Evolutionary conservation across 352 stramenopile species (phyloP).

Genomic region (Phytophthora lateralis): DNA sequence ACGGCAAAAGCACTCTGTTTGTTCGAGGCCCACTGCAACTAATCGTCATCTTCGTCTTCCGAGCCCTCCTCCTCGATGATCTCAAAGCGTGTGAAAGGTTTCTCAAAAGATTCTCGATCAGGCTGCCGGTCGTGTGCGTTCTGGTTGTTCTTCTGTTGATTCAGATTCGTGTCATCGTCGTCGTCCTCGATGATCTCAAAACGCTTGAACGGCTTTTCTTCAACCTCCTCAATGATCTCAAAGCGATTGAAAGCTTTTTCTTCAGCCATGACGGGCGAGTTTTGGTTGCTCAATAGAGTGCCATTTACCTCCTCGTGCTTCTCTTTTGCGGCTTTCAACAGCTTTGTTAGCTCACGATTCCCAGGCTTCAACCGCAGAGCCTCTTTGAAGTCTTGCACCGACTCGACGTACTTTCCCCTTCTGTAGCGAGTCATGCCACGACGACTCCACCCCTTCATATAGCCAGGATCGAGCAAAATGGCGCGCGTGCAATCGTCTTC

Average conservation of each 20-base stretch:
- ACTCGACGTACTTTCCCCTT: slow-evolving; percentile 86
- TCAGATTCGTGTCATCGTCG: slow-evolving; percentile 3
- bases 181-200: slow-evolving; percentile 75
- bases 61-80: slow-evolving; percentile 57
- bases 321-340: slow-evolving; percentile 72
- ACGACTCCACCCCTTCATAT: slow-evolving; percentile 87
- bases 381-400: slow-evolving; percentile 81
- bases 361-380: slow-evolving; percentile 66
- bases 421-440: slow-evolving; percentile 89
- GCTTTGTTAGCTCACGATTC: slow-evolving; percentile 78
- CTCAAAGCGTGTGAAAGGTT: slow-evolving; percentile 65
- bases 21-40: not conserved
- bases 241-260: slow-evolving; percentile 64
- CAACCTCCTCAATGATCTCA: slow-evolving; percentile 65
- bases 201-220: slow-evolving; percentile 39
- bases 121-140: slow-evolving; percentile 7
- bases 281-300: slow-evolving; percentile 34
- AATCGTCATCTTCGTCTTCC: slow-evolving; percentile 43
- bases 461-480: slow-evolving; percentile 79
- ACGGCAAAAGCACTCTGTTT: not conserved
- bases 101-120: slow-evolving; percentile 15
- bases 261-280: slow-evolving; percentile 10
- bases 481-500: slow-evolving; percentile 87
- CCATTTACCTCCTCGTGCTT: slow-evolving; percentile 80
- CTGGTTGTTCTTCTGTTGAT: slow-evolving; percentile 20